These are phyloP conservation scores for Pseudocercospora eumusae DNA, from an alignment of 2,329 filamentous ascomycete species.

Conservation along the genomic window DNA sequence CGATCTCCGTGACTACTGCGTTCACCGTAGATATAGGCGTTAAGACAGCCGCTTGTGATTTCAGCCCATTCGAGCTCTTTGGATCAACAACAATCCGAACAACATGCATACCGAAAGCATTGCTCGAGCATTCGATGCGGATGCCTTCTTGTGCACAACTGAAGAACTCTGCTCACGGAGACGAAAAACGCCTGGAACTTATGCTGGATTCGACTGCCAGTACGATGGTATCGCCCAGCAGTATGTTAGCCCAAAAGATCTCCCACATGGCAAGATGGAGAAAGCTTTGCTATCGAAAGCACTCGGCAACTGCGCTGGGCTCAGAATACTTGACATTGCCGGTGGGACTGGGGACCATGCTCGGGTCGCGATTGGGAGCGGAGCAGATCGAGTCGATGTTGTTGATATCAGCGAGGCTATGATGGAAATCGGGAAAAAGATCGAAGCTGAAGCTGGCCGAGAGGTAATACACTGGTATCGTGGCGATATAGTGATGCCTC, in stretches of 20 bases:
- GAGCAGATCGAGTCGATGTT: slow-evolving; percentile 22
- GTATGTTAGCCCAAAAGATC: slow-evolving; percentile 14
- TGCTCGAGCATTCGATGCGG: slow-evolving; percentile 2
- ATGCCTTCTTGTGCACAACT: not conserved
- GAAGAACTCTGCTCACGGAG: not conserved
- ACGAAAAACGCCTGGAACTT: not conserved
- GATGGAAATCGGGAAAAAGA: slow-evolving; percentile 21
- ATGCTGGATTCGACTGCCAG: slow-evolving; percentile 10
- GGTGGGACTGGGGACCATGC: slow-evolving; percentile 26
- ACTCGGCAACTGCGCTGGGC: slow-evolving; percentile 21
- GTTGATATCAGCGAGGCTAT: slow-evolving; percentile 21
- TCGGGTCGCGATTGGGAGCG: slow-evolving; percentile 20
- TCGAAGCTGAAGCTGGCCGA: slow-evolving; percentile 14
- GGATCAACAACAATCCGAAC: not conserved
- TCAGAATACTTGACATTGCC: slow-evolving; percentile 23
- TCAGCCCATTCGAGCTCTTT: not conserved
- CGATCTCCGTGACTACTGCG: slow-evolving; percentile 2
- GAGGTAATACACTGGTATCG: slow-evolving; percentile 21
- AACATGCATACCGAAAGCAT: slow-evolving; percentile 6
- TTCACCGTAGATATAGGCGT: not conserved
- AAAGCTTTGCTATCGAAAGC: slow-evolving; percentile 18
- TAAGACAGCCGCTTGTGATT: not conserved
- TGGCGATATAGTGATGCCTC: slow-evolving; percentile 19
- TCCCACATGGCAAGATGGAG: slow-evolving; percentile 22
- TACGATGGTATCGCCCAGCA: slow-evolving; percentile 19